Conservation (phyloP, 805 yeast species). For the Candida pini region DNA sequence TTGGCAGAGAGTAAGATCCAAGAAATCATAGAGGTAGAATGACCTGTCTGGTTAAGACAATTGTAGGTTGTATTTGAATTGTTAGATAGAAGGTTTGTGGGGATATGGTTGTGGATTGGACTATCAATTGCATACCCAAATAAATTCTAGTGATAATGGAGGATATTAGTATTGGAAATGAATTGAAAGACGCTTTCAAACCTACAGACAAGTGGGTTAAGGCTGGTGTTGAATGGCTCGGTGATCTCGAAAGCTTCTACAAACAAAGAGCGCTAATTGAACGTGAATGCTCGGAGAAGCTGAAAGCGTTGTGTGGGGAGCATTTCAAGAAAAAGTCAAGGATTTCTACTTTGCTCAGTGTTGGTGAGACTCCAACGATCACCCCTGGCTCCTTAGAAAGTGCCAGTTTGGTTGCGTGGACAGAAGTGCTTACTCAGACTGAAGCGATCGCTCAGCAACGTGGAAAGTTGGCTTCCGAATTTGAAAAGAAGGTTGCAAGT, state of each 20-base stretch:
- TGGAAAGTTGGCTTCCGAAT: slow-evolving; percentile 49
- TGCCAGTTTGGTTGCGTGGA: slow-evolving; percentile 87
- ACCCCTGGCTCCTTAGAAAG: slow-evolving; percentile 95
- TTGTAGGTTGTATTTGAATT: too few relatives aligned
- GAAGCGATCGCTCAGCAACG: slow-evolving; percentile 73
- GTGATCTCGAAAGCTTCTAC: slow-evolving; percentile 78
- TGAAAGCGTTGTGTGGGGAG: slow-evolving; percentile 58
- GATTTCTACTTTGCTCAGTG: slow-evolving; percentile 60
- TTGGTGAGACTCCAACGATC: slow-evolving; percentile 84
- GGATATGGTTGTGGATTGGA: too few relatives aligned
- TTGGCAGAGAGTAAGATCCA: too few relatives aligned
- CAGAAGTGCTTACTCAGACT: slow-evolving; percentile 75
- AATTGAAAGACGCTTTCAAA: slow-evolving; percentile 74
- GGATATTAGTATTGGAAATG: slow-evolving; percentile 54
- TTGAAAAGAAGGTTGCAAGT: slow-evolving; percentile 54
- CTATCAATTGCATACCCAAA: too few relatives aligned
- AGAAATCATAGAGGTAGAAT: too few relatives aligned
- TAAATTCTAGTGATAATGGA: slow-evolving; percentile 13
- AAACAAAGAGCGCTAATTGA: slow-evolving; percentile 78
- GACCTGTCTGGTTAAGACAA: too few relatives aligned
- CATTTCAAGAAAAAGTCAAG: slow-evolving; percentile 75
- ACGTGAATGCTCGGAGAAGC: slow-evolving; percentile 69
- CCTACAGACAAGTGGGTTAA: slow-evolving; percentile 74
- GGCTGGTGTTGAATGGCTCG: slow-evolving; percentile 67
- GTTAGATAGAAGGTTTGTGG: too few relatives aligned